Percentiles rank a stretch among this genome's conserved stretches.
Evolutionary conservation across 345 rosid genomes (phyloP).

Genomic region (Eucalyptus curtisii): DNA sequence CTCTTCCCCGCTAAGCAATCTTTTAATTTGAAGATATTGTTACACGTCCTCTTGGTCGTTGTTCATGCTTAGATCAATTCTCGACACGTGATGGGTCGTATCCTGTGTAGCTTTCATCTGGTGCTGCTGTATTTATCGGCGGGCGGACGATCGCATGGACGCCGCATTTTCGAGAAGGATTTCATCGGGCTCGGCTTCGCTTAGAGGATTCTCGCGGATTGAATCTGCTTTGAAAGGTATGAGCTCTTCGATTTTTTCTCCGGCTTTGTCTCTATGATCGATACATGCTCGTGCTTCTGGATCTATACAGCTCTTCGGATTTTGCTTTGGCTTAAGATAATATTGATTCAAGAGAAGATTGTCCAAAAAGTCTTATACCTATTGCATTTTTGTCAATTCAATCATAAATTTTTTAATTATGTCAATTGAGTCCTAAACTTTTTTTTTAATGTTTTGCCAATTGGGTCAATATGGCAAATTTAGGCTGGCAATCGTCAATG

Average conservation of each 20-base stretch:
- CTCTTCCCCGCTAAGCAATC: not conserved
- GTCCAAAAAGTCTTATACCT: too few species aligned
- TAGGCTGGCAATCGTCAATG: fast-evolving
- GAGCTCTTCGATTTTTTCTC: not conserved
- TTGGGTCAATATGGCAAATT: fast-evolving
- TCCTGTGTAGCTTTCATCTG: not conserved
- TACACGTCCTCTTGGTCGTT: not conserved
- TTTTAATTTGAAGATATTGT: not conserved
- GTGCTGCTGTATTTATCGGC: not conserved
- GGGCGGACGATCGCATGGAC: fast-evolving
- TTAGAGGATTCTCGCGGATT: not conserved
- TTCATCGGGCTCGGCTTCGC: not conserved
- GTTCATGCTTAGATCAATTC: not conserved
- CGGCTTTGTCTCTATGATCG: not conserved
- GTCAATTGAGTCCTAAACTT: too few species aligned
- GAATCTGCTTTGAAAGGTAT: not conserved
- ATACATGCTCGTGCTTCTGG: not conserved
- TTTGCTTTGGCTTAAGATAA: not conserved
- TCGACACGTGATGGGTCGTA: not conserved
- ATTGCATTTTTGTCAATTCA: too few species aligned
- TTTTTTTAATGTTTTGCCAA: not conserved
- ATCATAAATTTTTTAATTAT: fast-evolving
- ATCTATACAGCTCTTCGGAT: not conserved
- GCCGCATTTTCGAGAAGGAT: not conserved
- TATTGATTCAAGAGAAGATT: fast-evolving